These are phyloP conservation scores for Leccinum variicolor DNA, from an alignment of 768 basidiomycete species.

Conservation along the genomic window DNA sequence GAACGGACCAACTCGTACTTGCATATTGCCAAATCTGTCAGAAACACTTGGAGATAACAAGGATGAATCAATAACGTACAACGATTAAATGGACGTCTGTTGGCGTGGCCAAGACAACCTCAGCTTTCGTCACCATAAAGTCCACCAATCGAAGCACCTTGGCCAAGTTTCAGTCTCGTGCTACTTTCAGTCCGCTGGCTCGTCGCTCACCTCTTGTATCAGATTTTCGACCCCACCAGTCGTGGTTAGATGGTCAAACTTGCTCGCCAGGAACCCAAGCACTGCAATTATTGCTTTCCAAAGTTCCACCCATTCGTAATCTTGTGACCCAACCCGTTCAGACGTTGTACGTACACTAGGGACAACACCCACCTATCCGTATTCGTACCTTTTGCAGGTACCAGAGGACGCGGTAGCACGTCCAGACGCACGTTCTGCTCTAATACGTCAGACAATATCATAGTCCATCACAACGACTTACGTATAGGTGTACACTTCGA, in stretches of 20 bases:
- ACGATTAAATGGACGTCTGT: conserved; percentile 56
- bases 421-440: conserved; percentile 52
- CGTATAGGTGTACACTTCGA: conserved; percentile 58
- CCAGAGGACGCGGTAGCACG: conserved; percentile 55
- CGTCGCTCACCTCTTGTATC: conserved; percentile 46
- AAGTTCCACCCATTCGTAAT: conserved; percentile 63
- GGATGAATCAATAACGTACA: conserved; percentile 38
- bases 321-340: conserved; percentile 30
- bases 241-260: conserved; percentile 48
- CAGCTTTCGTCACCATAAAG: conserved; percentile 48
- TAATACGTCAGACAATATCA: conserved; percentile 1
- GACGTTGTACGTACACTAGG: neutral
- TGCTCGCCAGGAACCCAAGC: conserved; percentile 54
- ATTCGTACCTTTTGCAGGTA: conserved; percentile 50
- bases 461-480: conserved; percentile 27
- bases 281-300: conserved; percentile 58
- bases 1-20: conserved; percentile 70
- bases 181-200: neutral
- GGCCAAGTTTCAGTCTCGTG: neutral
- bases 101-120: conserved; percentile 52
- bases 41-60: neutral
- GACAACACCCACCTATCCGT: conserved; percentile 48
- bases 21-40: neutral
- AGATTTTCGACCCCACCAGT: conserved; percentile 53
- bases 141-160: conserved; percentile 56